Percentiles rank a stretch among this genome's conserved stretches.
phyloP scores from a whole-genome alignment of 2,329 filamentous ascomycete species.

The Corynespora cassiicola region DNA sequence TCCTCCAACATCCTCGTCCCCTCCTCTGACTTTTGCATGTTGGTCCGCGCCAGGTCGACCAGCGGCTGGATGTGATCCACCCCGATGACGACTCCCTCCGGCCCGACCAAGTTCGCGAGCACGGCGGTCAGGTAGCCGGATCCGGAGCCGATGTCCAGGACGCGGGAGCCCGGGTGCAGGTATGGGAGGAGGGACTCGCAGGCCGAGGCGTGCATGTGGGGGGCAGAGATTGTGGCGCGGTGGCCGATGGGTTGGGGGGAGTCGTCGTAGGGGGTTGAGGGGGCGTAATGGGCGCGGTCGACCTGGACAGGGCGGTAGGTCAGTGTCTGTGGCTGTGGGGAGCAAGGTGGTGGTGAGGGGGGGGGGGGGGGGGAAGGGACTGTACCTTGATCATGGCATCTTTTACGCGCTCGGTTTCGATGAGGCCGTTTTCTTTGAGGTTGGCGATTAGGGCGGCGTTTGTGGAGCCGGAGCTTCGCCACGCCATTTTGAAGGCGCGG shows the following conservation, averaged over 20 bases:
- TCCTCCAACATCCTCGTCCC: constrained; percentile 65
- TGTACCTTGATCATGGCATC: constrained; percentile 78
- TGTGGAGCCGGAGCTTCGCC: constrained; percentile 78
- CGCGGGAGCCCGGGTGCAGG: constrained; percentile 58
- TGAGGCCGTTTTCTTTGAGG: constrained; percentile 73
- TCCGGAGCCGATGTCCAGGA: constrained; percentile 58
- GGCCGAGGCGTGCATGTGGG: constrained; percentile 75
- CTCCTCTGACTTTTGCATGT: constrained; percentile 52
- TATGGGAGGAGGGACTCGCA: constrained; percentile 67
- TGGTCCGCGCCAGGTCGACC: constrained; percentile 48
- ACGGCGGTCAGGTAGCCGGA: constrained; percentile 84
- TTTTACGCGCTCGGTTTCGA: constrained; percentile 74
- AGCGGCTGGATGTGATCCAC: constrained; percentile 58
- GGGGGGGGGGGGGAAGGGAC: too few relatives aligned
- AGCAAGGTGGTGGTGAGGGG: constrained; percentile 1
- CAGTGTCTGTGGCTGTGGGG: constrained; percentile 6
- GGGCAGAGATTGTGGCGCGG: constrained; percentile 73
- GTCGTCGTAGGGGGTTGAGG: constrained; percentile 73
- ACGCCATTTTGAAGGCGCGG: constrained; percentile 73
- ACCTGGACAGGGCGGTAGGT: constrained; percentile 61
- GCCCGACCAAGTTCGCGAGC: constrained; percentile 75
- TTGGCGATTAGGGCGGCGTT: constrained; percentile 82
- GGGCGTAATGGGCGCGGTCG: constrained; percentile 85
- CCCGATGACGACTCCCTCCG: constrained; percentile 53
- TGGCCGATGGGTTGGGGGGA: constrained; percentile 73